These are phyloP conservation scores for Backusella mclennaniae DNA, from an alignment of 192 early-diverging fungal species.

Conservation along the genomic window DNA sequence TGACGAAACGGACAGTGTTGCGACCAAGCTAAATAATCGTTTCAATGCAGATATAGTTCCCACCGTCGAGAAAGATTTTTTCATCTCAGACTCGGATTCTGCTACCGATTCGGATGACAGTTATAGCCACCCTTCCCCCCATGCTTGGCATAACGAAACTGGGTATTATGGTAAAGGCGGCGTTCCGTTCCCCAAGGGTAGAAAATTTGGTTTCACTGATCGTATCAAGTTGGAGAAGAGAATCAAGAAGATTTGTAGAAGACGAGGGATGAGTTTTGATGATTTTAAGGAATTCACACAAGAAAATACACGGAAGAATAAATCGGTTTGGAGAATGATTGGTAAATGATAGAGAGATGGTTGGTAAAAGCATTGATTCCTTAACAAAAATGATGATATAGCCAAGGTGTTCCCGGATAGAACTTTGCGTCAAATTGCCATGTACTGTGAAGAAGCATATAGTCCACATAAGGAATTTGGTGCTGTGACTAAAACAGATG, in stretches of 20 bases:
- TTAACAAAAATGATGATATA: background rate
- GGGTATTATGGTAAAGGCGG: background rate
- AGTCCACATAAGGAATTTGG: background rate
- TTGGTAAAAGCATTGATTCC: background rate
- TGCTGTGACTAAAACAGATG: background rate
- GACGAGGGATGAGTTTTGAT: background rate
- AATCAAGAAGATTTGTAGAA: slow-evolving; percentile 8
- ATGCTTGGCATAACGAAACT: background rate
- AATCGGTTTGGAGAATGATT: background rate
- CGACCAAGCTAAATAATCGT: background rate
- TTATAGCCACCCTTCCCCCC: background rate
- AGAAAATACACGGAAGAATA: background rate
- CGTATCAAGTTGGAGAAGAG: background rate
- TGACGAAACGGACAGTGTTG: background rate
- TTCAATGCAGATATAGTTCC: background rate
- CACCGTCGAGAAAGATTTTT: background rate
- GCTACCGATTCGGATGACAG: slow-evolving; percentile 7
- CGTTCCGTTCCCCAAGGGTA: background rate
- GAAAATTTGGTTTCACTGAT: background rate
- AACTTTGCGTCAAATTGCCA: background rate
- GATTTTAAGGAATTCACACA: background rate
- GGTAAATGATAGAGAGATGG: background rate
- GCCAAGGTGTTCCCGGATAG: slow-evolving; percentile 1
- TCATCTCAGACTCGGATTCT: slow-evolving; percentile 10
- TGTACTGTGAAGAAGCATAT: background rate